Evolutionary conservation across 2,329 filamentous ascomycete genomes (phyloP), one percentile per base, ranked within the genome.

Genomic region (Fusarium domesticum): DNA sequence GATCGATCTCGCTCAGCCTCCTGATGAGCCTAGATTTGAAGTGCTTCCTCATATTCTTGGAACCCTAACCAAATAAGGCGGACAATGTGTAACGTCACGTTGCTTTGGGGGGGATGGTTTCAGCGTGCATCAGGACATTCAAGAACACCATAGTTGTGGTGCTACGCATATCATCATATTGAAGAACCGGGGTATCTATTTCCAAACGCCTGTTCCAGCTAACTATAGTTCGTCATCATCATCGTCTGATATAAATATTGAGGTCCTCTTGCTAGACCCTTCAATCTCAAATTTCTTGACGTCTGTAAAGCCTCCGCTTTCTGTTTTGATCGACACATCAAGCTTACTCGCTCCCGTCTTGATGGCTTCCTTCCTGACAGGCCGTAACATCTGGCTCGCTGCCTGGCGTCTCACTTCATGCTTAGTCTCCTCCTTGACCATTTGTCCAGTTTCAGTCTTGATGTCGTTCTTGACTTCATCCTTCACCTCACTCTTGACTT

Each of bases 1-100:
- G 6, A 58, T 80, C 8, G 76, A 81, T 47, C 54, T 81, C 5
- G 65, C 50, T 0, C 68, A 68, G 42, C 70, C 71, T 0, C 50
- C 55, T 0, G 62, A 55, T 2, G 71, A 77, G 53, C 63, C 63
- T 3, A 72, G 71, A 64, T 75, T 67, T 39, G 51, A 65, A 1
- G 47, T 63, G 3, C 48, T 77, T 12, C 78, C 77, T 18, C 76
- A 80, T 39, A 59, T 76, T n/a, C 48, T 73, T 15, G 78, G 78
- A 3, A 70, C 73, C 0, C 60, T 80, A 39, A 78, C 73, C 0
- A 81, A 81, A 47, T 80, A 59, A 60, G 12, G 20, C 11, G 20
- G 23, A 11, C 23, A 10, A 28, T 28, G 8, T n/a, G n/a, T n/a
- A n/a, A n/a, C n/a, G n/a, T n/a, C n/a, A n/a, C n/a, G n/a, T n/a